Base-by-base conservation (phyloP, 495 filamentous ascomycete genomes). In the Hypoxylon perforatum region DNA sequence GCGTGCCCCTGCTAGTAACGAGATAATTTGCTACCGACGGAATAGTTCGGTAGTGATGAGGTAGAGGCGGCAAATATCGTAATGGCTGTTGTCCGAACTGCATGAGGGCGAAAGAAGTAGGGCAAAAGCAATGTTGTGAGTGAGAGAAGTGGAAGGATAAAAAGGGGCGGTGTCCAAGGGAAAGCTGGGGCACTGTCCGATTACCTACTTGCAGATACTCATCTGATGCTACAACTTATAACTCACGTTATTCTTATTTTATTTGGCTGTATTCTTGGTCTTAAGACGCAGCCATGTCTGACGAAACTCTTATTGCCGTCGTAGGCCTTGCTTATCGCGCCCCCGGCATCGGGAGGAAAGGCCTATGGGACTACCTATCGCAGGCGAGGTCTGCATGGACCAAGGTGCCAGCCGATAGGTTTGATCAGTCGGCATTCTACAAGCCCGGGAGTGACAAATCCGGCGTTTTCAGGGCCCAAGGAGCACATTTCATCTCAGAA, bases 391-490 rank as follows among this genome's bases (percentile, higher is more conserved):
- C 67, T 42, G 75, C 71, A 5, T 77, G 75, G 76, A 71, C 65
- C 15, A 56, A 70, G 35, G 71, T 90, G 23, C 91, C 91, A 0
- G 61, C 79, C 5, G 87, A 90, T 61, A 86, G 91, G 18, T 94
- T 91, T 80, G 76, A 74, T 58, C 53, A 64, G 7, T 85, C 89
- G 67, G 87, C 89, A 10, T 86, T 91, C 56, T 85, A 85, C 28
- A 90, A 93, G 61, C 89, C 87, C 1, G 75, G 76, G 55, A 70
- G 69, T 1, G 75, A 73, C 39, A 74, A 76, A 57, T 72, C 73
- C 54, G 76, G 75, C 19, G 54, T 61, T 36, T 68, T 76, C 65
- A 76, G 73, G 61, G 77, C 79, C 2, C 67, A 75, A 28, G 60
- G 65, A 22, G 65, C 41, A 3, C 60, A 79, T 44, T 79, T 79